These are phyloP conservation scores for Agaricales sp. DNA, from an alignment of 1,284 basidiomycete species.

Conservation along the genomic window DNA sequence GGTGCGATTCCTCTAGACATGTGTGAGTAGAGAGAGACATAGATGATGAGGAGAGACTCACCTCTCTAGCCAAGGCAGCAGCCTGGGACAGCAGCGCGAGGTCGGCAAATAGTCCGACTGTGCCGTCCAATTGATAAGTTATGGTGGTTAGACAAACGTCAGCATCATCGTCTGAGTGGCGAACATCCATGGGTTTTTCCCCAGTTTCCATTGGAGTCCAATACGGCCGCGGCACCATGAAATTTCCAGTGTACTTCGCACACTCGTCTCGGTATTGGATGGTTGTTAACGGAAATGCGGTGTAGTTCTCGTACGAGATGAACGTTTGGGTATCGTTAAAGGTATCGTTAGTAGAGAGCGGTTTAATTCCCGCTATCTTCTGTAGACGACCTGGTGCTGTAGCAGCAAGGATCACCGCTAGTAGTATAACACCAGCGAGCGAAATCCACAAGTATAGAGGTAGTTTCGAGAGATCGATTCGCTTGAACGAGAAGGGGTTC, in stretches of 20 bases:
- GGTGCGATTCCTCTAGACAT: slow-evolving; percentile 33
- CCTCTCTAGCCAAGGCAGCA: slow-evolving; percentile 55
- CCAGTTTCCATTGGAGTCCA: slow-evolving; percentile 28
- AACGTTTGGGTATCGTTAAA: background rate
- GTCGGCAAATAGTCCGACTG: slow-evolving; percentile 52
- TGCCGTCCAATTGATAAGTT: slow-evolving; percentile 60
- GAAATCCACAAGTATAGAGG: background rate
- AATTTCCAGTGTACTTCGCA: slow-evolving; percentile 31
- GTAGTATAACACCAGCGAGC: background rate
- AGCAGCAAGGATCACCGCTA: background rate
- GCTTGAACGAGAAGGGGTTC: too few species aligned
- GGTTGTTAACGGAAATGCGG: slow-evolving; percentile 45
- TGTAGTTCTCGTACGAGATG: slow-evolving; percentile 23
- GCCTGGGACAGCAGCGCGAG: slow-evolving; percentile 55
- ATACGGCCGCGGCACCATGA: slow-evolving; percentile 42
- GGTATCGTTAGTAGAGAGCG: background rate
- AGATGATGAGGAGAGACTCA: slow-evolving; percentile 17
- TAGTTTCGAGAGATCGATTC: background rate
- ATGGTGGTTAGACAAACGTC: slow-evolving; percentile 46
- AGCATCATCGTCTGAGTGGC: slow-evolving; percentile 31
- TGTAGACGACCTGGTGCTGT: background rate
- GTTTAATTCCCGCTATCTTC: background rate
- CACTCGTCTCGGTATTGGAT: slow-evolving; percentile 48
- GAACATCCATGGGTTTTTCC: slow-evolving; percentile 34
- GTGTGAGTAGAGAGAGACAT: slow-evolving; percentile 5